phyloP scores from a whole-genome alignment of 2,329 filamentous ascomycete species.

The Trichoderma harzianum region DNA sequence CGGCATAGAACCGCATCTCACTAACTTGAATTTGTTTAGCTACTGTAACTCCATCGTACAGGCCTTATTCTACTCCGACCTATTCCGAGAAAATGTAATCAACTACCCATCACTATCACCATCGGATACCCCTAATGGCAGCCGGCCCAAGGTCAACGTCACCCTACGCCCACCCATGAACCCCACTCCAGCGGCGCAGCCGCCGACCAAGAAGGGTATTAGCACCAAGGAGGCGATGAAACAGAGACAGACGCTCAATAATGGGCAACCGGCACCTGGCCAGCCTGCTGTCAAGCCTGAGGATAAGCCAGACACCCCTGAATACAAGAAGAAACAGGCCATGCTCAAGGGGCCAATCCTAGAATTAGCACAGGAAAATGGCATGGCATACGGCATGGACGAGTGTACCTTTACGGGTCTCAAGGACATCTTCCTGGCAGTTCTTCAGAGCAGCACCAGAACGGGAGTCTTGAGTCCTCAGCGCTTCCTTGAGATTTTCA shows the following conservation, averaged over 20 bases:
- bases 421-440: conserved; percentile 92
- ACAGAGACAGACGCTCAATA: conserved; percentile 52
- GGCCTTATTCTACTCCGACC: conserved; percentile 90
- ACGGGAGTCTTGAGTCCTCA: conserved; percentile 90
- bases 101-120: conserved; percentile 77
- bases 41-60: conserved; percentile 99
- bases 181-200: conserved; percentile 40
- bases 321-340: conserved; percentile 97
- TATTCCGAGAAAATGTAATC: conserved; percentile 91
- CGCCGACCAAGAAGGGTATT: conserved; percentile 51
- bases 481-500: conserved; percentile 89
- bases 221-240: conserved; percentile 54
- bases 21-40: conserved; percentile 45
- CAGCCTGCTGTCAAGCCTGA: conserved; percentile 66
- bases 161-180: conserved; percentile 56
- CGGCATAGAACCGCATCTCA: neutral
- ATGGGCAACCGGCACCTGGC: conserved; percentile 52
- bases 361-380: conserved; percentile 78
- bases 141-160: conserved; percentile 54
- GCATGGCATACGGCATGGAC: conserved; percentile 80
- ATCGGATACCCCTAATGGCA: conserved; percentile 64
- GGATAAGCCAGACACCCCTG: conserved; percentile 89
- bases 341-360: conserved; percentile 83
- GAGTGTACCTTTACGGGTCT: conserved; percentile 92
- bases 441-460: conserved; percentile 75